Base-by-base conservation (phyloP, 495 filamentous ascomycete genomes). In the Aspergillus sclerotiicarbonarius region DNA sequence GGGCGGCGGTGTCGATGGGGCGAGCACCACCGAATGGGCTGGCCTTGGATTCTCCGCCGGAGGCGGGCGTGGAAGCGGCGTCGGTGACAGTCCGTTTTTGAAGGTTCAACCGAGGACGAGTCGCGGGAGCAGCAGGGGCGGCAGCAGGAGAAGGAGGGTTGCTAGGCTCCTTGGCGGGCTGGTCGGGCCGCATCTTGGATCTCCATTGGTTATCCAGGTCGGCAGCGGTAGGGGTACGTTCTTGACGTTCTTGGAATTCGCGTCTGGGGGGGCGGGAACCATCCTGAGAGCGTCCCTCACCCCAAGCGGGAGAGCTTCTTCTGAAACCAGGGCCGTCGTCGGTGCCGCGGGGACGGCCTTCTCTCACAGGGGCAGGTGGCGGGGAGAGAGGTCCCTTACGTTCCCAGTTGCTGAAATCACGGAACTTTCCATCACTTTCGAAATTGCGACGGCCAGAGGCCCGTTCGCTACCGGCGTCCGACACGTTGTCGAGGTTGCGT, bases 361-460 rank as follows among this genome's bases (percentile, higher is more conserved):
- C 89, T 54, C 88, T 78, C 57, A 72, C 76, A 21, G 76, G 67
- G 32, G 73, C 76, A 21, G 77, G 68, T 31, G 87, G 71, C 9
- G 92, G 90, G 43, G 92, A 89, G 45, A 96, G 81, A 29, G 95
- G 94, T 20, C 94, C 95, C 66, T 91, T 93, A 54, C 94, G 89
- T 72, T 96, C 93, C 94, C 94, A 98, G 75, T 91, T 94, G 57
- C 83, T 80, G 62, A 97, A 89, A 65, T 96, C 91, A 20, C 92
- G 87, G 52, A 88, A 75, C 71, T 92, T 95, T 59, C 90, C 89
- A 67, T 96, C 91, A 58, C 87, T 85, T 73, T 82, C 78, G 55
- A 82, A 84, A 65, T 75, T 77, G 62, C 78, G 74, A 62, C 79
- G 76, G 52, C 81, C 79, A 51, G 67, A 68, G 54, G 69, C 72